These are phyloP conservation scores for Teratosphaeria pseudoeucalypti DNA, from an alignment of 2,329 filamentous ascomycete species.

Conservation along the genomic window DNA sequence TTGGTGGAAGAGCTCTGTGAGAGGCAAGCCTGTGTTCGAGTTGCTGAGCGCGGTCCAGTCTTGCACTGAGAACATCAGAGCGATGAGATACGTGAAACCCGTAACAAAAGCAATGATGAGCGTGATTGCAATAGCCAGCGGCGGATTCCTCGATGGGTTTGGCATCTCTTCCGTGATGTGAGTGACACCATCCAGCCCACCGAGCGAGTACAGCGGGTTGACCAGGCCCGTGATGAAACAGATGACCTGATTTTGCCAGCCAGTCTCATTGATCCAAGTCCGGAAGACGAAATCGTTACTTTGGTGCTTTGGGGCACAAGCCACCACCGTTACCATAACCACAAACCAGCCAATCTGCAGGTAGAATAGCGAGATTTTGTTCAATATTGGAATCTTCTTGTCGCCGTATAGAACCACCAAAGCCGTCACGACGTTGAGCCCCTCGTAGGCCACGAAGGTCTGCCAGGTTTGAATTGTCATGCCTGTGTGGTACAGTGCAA, in stretches of 20 bases:
- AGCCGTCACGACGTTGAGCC: slow-evolving; percentile 27
- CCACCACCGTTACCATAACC: slow-evolving; percentile 36
- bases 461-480: neutral
- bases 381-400: slow-evolving; percentile 32
- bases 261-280: slow-evolving; percentile 43
- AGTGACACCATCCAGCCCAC: slow-evolving; percentile 38
- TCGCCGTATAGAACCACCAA: slow-evolving; percentile 21
- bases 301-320: slow-evolving; percentile 34
- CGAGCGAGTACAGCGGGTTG: slow-evolving; percentile 40
- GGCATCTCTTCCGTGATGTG: slow-evolving; percentile 43
- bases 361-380: slow-evolving; percentile 37
- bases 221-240: slow-evolving; percentile 44
- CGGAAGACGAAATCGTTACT: slow-evolving; percentile 41
- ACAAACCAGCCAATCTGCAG: slow-evolving; percentile 28
- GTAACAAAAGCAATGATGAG: slow-evolving; percentile 41
- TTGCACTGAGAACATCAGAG: slow-evolving; percentile 42
- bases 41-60: slow-evolving; percentile 32
- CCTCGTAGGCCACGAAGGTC: slow-evolving; percentile 32
- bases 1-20: slow-evolving; percentile 3
- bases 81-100: slow-evolving; percentile 37
- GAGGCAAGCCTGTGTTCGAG: slow-evolving; percentile 34
- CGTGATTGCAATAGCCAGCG: slow-evolving; percentile 41
- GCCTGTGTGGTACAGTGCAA: neutral
- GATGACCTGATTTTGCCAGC: slow-evolving; percentile 37
- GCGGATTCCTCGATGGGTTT: slow-evolving; percentile 37